Conservation (phyloP, 2,329 filamentous ascomycete genomes). For the Xylaria sp. region DNA sequence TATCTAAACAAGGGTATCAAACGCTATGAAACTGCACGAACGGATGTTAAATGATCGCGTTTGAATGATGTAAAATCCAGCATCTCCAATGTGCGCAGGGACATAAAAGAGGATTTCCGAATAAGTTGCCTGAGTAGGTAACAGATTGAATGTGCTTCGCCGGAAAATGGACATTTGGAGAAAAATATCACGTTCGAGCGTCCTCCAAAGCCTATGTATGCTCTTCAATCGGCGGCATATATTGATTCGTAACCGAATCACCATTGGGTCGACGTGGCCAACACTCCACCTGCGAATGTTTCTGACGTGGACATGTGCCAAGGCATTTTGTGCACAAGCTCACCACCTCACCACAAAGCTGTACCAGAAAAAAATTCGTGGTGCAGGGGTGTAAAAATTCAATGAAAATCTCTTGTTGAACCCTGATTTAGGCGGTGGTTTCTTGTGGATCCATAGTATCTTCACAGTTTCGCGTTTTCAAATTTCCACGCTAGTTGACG, state of each 20-base stretch:
- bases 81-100: neutral
- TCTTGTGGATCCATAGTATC: neutral
- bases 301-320: constrained; percentile 23
- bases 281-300: constrained; percentile 22
- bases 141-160: neutral
- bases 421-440: neutral
- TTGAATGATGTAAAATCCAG: neutral
- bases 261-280: constrained; percentile 1
- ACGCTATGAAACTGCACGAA: constrained; percentile 23
- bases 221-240: neutral
- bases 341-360: constrained; percentile 17
- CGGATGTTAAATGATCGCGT: constrained; percentile 13
- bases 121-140: constrained; percentile 2
- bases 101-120: neutral
- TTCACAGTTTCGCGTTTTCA: constrained; percentile 1
- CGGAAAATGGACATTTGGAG: neutral
- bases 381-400: neutral
- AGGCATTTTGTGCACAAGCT: neutral
- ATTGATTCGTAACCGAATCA: neutral
- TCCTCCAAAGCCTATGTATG: neutral
- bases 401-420: neutral
- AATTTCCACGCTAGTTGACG: constrained; percentile 3
- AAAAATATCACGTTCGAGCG: neutral
- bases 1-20: constrained; percentile 35
- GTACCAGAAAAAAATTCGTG: neutral